These are phyloP conservation scores for Starmerella floris DNA, from an alignment of 805 yeast species.

Conservation along the genomic window DNA sequence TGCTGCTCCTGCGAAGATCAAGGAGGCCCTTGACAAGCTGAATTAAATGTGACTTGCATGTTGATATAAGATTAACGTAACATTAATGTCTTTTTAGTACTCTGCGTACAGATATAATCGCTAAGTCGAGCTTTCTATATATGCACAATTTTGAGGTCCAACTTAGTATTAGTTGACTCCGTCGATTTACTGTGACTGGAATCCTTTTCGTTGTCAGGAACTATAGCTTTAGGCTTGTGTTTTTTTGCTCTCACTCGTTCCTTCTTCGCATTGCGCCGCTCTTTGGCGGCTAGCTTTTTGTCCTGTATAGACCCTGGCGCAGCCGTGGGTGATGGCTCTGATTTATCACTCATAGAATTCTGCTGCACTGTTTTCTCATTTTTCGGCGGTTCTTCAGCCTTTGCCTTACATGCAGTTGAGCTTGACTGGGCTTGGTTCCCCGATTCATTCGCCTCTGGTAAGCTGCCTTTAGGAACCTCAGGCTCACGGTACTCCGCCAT, in stretches of 20 bases:
- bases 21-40: slow-evolving; percentile 52
- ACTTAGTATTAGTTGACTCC: not conserved
- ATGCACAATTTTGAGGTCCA: not conserved
- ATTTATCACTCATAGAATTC: too few species aligned
- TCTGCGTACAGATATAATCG: too few species aligned
- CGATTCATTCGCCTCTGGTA: too few species aligned
- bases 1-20: slow-evolving; percentile 52
- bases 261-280: slow-evolving; percentile 4
- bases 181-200: not conserved
- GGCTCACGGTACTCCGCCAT: slow-evolving; percentile 10
- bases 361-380: too few species aligned
- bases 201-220: not conserved
- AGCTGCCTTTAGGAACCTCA: too few species aligned
- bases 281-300: slow-evolving; percentile 5
- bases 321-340: too few species aligned
- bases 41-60: slow-evolving; percentile 12
- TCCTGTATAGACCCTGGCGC: not conserved
- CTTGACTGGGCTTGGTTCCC: too few species aligned
- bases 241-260: slow-evolving; percentile 7
- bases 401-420: too few species aligned
- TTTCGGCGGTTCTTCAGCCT: too few species aligned
- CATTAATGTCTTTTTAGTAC: not conserved
- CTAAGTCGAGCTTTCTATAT: not conserved
- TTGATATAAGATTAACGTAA: not conserved
- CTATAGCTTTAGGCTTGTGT: not conserved